phyloP scores from a whole-genome alignment of 2,329 filamentous ascomycete genomes.

The Colletotrichum scovillei region DNA sequence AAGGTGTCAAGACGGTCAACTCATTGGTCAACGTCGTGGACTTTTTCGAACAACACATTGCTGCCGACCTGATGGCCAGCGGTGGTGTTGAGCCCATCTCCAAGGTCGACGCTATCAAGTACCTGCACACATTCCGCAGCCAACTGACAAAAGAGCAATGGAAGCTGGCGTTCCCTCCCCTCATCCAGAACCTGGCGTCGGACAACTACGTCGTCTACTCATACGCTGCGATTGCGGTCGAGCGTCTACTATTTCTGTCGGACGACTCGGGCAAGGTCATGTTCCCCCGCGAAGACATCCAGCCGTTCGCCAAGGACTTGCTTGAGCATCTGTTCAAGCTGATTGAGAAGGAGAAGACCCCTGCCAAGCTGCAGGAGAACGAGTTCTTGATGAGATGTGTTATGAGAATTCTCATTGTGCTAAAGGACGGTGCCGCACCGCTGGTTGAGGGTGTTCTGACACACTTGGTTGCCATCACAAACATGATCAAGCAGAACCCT shows the following conservation, averaged over 20 bases:
- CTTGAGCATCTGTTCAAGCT: slow-evolving; percentile 91
- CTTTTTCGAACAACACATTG: slow-evolving; percentile 94
- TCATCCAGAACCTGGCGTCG: slow-evolving; percentile 91
- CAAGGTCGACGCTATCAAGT: slow-evolving; percentile 98
- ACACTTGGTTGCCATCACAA: slow-evolving; percentile 89
- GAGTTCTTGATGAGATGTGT: slow-evolving; percentile 99
- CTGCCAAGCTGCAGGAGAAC: slow-evolving; percentile 97
- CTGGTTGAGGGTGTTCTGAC: slow-evolving; percentile 83
- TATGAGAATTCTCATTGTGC: slow-evolving; percentile 96
- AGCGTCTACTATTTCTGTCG: slow-evolving; percentile 87
- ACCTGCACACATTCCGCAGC: slow-evolving; percentile 95
- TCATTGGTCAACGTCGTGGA: slow-evolving; percentile 88
- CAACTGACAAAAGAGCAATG: slow-evolving; percentile 93
- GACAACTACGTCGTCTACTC: slow-evolving; percentile 97
- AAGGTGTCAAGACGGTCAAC: slow-evolving; percentile 93
- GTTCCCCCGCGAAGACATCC: slow-evolving; percentile 82
- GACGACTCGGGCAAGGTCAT: slow-evolving; percentile 81
- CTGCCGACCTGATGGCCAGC: slow-evolving; percentile 83
- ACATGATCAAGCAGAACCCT: slow-evolving; percentile 92
- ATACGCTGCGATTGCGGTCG: slow-evolving; percentile 96
- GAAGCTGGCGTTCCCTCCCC: slow-evolving; percentile 86
- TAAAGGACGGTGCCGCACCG: slow-evolving; percentile 82
- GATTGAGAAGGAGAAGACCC: slow-evolving; percentile 84
- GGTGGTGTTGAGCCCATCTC: slow-evolving; percentile 82
- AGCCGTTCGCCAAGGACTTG: slow-evolving; percentile 85